A percentile compares a stretch with the other conserved stretches of the same genome.
These are phyloP conservation scores for Mucor circinelloides DNA, from an alignment of 371 early-diverging fungal species.

Conservation along the genomic window DNA sequence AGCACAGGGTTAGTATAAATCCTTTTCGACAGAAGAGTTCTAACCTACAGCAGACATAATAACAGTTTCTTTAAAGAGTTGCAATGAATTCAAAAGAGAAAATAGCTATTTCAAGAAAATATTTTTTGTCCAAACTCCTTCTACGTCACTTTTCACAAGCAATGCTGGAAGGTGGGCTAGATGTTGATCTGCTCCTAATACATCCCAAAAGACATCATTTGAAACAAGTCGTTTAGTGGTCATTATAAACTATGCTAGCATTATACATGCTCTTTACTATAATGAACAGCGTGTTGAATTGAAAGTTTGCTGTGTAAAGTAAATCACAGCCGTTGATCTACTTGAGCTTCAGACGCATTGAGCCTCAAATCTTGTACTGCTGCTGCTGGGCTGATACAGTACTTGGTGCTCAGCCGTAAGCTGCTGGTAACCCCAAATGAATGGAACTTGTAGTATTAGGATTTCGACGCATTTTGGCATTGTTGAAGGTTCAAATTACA, in stretches of 20 bases:
- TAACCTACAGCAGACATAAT: slow-evolving; percentile 8
- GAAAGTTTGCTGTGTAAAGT: not conserved
- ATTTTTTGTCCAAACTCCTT: not conserved
- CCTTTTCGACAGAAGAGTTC: not conserved
- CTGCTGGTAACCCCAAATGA: too few species aligned
- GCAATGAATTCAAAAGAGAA: not conserved
- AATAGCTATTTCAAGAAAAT: not conserved
- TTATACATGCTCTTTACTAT: not conserved
- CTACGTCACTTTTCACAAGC: not conserved
- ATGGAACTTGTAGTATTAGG: not conserved
- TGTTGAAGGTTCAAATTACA: not conserved
- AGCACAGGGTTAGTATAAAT: not conserved
- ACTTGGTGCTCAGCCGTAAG: not conserved
- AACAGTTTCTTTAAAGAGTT: not conserved
- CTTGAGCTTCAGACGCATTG: not conserved
- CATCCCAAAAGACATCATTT: not conserved
- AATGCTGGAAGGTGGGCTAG: not conserved
- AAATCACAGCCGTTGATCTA: not conserved
- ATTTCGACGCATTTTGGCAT: not conserved
- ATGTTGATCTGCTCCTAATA: not conserved
- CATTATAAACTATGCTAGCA: not conserved
- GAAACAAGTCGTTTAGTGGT: not conserved
- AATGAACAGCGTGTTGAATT: not conserved
- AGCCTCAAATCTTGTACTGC: not conserved
- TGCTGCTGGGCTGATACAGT: too few species aligned